These are phyloP conservation scores for Passalora sequoiae DNA, from an alignment of 2,329 filamentous ascomycete species.

Conservation along the genomic window DNA sequence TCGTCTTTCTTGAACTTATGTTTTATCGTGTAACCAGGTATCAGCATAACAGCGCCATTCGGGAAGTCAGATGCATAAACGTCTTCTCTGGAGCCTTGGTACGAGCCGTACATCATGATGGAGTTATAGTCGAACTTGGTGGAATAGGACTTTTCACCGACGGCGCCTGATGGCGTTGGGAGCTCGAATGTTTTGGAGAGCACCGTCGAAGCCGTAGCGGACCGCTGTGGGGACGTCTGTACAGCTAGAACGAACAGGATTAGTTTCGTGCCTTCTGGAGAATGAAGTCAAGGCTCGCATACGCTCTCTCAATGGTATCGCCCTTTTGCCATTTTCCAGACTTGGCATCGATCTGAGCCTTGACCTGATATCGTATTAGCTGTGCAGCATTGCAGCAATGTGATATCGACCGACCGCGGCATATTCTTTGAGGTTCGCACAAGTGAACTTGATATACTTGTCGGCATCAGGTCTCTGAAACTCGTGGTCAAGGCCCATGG, in stretches of 20 bases:
- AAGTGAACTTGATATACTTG: conserved; percentile 3
- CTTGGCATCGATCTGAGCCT: background rate
- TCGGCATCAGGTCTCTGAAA: background rate
- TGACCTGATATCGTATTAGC: background rate
- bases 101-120: conserved; percentile 6
- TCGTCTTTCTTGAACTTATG: too few species aligned
- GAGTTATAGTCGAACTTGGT: conserved; percentile 5
- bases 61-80: background rate
- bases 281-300: too few species aligned
- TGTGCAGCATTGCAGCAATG: too few species aligned
- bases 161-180: background rate
- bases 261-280: background rate
- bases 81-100: conserved; percentile 1
- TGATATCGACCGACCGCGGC: background rate
- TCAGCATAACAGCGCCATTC: background rate
- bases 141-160: conserved; percentile 2
- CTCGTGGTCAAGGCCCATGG: conserved; percentile 1
- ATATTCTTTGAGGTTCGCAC: conserved; percentile 2
- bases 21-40: background rate
- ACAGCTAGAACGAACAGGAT: background rate
- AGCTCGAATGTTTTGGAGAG: background rate
- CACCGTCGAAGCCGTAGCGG: conserved; percentile 3
- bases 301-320: conserved; percentile 3
- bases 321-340: background rate
- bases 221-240: background rate